Evolutionary conservation across 331 rosid genomes (phyloP).

Genomic region (Phaseolus coccineus): DNA sequence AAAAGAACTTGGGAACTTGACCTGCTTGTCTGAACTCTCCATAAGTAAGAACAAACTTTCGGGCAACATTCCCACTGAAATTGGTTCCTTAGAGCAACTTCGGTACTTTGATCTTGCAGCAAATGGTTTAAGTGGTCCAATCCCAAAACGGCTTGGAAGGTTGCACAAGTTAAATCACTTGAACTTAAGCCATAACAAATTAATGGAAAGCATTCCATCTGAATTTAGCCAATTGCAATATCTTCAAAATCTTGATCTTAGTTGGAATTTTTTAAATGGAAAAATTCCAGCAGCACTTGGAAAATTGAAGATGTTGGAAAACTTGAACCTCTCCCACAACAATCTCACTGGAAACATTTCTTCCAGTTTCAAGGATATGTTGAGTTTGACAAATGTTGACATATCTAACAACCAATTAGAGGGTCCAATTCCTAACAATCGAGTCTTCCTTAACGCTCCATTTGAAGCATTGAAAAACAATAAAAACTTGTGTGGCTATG

Average conservation of each 20-base stretch:
- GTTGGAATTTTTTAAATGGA: conserved; percentile 45
- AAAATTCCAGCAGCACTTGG: conserved; percentile 49
- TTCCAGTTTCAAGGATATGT: conserved; percentile 38
- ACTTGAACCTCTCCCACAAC: conserved; percentile 61
- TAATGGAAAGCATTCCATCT: conserved; percentile 47
- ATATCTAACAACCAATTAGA: conserved; percentile 53
- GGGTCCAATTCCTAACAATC: conserved; percentile 39
- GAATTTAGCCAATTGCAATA: conserved; percentile 41
- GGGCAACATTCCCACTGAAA: conserved; percentile 36
- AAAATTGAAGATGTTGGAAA: conserved; percentile 43
- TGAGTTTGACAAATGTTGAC: conserved; percentile 42
- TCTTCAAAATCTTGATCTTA: conserved; percentile 47
- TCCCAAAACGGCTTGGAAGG: conserved; percentile 9
- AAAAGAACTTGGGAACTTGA: conserved; percentile 40
- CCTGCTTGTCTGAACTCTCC: conserved; percentile 15
- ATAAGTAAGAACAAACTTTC: conserved; percentile 33
- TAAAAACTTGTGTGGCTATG: conserved; percentile 53
- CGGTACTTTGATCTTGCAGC: not conserved
- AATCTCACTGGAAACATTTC: conserved; percentile 58
- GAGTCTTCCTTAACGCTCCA: conserved; percentile 22
- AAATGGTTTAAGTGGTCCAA: conserved; percentile 39
- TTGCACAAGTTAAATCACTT: conserved; percentile 32
- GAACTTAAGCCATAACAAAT: conserved; percentile 58
- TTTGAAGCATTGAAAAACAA: conserved; percentile 50
- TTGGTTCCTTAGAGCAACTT: conserved; percentile 39